A percentile compares a stretch with the other conserved stretches of the same genome.
These are phyloP conservation scores for Arthroderma uncinatum DNA, from an alignment of 2,329 filamentous ascomycete species.

Conservation along the genomic window DNA sequence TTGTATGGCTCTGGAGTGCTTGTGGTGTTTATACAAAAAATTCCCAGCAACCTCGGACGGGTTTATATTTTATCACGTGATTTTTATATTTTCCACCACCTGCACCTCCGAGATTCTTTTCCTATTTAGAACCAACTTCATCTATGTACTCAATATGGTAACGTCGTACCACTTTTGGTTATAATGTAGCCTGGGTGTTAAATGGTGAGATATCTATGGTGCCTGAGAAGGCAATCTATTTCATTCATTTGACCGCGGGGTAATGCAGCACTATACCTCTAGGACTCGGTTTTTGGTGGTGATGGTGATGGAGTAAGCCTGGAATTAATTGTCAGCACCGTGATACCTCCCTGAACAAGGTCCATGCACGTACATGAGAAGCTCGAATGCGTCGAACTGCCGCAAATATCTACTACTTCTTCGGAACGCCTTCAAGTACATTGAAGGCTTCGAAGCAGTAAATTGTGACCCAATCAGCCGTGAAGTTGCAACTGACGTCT, in stretches of 20 bases:
- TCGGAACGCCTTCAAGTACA: slow-evolving; percentile 61
- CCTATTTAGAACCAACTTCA: too few relatives aligned
- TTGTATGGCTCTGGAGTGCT: background rate
- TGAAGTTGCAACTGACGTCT: slow-evolving; percentile 53
- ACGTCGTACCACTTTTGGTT: too few relatives aligned
- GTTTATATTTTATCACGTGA: too few relatives aligned
- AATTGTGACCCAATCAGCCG: slow-evolving; percentile 43
- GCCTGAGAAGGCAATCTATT: background rate
- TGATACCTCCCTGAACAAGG: background rate
- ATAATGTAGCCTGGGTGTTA: too few relatives aligned
- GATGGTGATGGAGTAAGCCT: background rate
- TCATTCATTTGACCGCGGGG: too few relatives aligned
- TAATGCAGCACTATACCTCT: too few relatives aligned
- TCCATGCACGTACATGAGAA: slow-evolving; percentile 50
- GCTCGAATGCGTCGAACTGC: slow-evolving; percentile 66
- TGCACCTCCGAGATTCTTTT: too few relatives aligned
- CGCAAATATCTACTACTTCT: slow-evolving; percentile 56
- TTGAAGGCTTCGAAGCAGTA: slow-evolving; percentile 35
- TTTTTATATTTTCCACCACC: too few relatives aligned
- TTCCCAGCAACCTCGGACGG: background rate
- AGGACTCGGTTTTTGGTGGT: background rate
- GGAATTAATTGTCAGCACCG: background rate
- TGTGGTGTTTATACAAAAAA: background rate
- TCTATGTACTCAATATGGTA: too few relatives aligned
- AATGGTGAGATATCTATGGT: background rate